Conservation (phyloP, 208 protist species). For the Trichomonas gallinae region DNA sequence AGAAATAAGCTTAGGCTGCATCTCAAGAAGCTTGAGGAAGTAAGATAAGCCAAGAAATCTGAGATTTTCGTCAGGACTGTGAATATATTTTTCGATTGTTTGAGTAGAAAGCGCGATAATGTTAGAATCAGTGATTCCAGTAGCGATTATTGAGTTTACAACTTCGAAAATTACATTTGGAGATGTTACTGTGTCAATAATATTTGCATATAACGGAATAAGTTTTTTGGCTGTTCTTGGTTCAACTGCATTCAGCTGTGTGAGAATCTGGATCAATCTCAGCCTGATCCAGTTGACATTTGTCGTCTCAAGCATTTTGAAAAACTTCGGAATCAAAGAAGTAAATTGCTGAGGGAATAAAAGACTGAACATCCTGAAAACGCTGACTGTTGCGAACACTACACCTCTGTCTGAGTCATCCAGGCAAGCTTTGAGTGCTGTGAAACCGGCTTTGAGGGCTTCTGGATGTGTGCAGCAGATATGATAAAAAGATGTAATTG, state of each 20-base stretch:
- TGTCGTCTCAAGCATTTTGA: background rate
- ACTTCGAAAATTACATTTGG: background rate
- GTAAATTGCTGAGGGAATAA: background rate
- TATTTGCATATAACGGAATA: background rate
- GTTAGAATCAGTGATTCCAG: background rate
- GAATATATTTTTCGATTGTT: background rate
- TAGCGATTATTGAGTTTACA: background rate
- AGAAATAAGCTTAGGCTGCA: background rate
- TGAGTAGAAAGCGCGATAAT: background rate
- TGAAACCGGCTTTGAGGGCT: background rate
- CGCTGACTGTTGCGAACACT: background rate
- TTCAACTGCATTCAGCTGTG: background rate
- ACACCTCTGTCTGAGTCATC: background rate
- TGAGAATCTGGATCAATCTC: background rate
- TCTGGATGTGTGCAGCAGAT: background rate
- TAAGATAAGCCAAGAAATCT: background rate
- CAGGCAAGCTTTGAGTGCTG: background rate
- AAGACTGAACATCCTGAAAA: background rate
- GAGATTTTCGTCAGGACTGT: background rate
- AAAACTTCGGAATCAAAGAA: slow-evolving; percentile 4
- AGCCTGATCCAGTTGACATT: background rate
- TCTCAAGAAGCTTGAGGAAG: background rate
- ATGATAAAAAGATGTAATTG: background rate
- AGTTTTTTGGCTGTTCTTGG: slow-evolving; percentile 15
- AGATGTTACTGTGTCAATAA: background rate